Conservation (phyloP, 371 early-diverging fungal species). For the Capniomyces stellatus region DNA sequence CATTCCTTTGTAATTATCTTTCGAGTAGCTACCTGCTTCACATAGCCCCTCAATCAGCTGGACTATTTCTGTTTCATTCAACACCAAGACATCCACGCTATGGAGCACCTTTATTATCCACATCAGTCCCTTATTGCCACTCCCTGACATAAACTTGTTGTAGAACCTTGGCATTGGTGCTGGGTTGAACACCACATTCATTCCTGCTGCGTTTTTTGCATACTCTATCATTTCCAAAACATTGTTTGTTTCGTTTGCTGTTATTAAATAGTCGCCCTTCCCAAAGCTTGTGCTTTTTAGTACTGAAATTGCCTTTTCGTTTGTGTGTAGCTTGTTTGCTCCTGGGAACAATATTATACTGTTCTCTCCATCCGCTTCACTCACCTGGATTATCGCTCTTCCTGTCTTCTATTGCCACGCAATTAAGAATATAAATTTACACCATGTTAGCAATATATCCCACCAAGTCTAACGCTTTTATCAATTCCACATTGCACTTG, state of each 20-base stretch:
- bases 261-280: conserved; percentile 42
- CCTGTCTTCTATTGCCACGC: no score
- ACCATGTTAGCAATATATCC: no score
- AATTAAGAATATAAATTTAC: no score
- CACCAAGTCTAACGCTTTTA: no score
- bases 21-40: background rate
- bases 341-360: conserved; percentile 71
- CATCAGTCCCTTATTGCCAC: conserved; percentile 5
- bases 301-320: conserved; percentile 14
- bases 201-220: conserved; percentile 31
- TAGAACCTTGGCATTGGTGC: conserved; percentile 44
- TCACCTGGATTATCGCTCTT: conserved; percentile 74
- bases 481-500: no score
- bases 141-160: background rate
- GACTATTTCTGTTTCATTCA: conserved; percentile 61
- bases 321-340: conserved; percentile 43
- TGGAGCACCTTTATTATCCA: conserved; percentile 22
- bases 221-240: conserved; percentile 43
- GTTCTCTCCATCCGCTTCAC: conserved; percentile 49
- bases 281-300: conserved; percentile 17
- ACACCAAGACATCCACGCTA: conserved; percentile 48
- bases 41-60: conserved; percentile 17
- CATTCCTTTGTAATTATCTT: conserved; percentile 1
- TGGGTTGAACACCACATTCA: conserved; percentile 66
- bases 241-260: conserved; percentile 70